A percentile compares a stretch with the other conserved stretches of the same genome.
These are phyloP conservation scores for Sugiyamaella smithiae DNA, from an alignment of 805 yeast species.

Conservation along the genomic window DNA sequence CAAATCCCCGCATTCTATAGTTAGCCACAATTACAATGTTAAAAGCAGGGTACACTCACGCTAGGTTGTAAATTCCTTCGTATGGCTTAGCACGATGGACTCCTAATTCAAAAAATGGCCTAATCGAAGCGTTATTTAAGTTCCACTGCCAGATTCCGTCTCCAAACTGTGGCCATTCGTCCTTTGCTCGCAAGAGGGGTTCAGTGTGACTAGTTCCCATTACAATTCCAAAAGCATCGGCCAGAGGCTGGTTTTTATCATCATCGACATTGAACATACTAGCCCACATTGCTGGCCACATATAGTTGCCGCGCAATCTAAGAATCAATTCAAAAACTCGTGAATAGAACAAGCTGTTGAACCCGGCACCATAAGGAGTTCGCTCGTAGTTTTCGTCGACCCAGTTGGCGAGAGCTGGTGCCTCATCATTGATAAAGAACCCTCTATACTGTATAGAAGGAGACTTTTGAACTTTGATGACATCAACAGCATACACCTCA, in stretches of 20 bases:
- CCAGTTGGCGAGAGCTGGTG: constrained; percentile 15
- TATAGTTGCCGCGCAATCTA: constrained; percentile 14
- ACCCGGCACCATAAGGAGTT: constrained; percentile 8
- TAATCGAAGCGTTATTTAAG: constrained; percentile 4
- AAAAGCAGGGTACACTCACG: too few relatives aligned
- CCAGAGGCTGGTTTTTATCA: constrained; percentile 8
- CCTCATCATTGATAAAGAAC: constrained; percentile 18
- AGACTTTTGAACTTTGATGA: constrained; percentile 5
- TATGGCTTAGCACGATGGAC: constrained; percentile 14
- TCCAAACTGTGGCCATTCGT: constrained; percentile 19
- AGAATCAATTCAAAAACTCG: constrained; percentile 16
- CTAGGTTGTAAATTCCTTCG: constrained; percentile 15
- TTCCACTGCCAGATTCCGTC: constrained; percentile 17
- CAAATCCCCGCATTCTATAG: constrained; percentile 20
- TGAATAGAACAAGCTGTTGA: constrained; percentile 10
- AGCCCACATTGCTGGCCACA: constrained; percentile 21
- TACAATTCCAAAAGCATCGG: constrained; percentile 18
- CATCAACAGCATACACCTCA: constrained; percentile 4
- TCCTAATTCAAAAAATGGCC: constrained; percentile 14
- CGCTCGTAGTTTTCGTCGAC: constrained; percentile 8
- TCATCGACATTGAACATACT: constrained; percentile 18
- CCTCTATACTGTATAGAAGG: constrained; percentile 18
- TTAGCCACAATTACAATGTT: too few relatives aligned
- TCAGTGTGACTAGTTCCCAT: constrained; percentile 19
- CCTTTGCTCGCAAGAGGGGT: constrained; percentile 18